These are phyloP conservation scores for Azolla pinnata DNA, from an alignment of 75 land plant genomes.

Conservation along the genomic window DNA sequence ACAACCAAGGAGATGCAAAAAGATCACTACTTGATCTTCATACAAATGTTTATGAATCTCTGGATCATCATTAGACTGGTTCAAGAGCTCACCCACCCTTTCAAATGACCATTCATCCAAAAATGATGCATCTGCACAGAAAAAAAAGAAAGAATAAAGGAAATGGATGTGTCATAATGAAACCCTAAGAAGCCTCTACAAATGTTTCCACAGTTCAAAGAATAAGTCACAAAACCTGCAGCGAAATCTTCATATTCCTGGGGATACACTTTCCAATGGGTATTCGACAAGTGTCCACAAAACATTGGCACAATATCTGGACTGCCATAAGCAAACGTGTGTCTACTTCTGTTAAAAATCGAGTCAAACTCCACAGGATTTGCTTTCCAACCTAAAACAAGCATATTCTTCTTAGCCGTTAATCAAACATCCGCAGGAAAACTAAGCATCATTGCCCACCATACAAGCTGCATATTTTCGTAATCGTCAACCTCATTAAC, in stretches of 20 bases:
- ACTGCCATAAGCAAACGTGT: slow-evolving; percentile 84
- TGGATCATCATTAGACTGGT: slow-evolving; percentile 47
- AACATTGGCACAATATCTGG: slow-evolving; percentile 96
- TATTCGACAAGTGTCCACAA: slow-evolving; percentile 63
- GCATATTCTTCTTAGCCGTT: too few species aligned
- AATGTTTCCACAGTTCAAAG: background rate
- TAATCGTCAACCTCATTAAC: too few species aligned
- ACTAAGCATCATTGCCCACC: too few species aligned
- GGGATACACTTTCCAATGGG: slow-evolving; percentile 69
- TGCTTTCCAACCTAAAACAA: slow-evolving; percentile 99
- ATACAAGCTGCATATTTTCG: too few species aligned
- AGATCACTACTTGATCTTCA: slow-evolving; percentile 66
- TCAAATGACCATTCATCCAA: slow-evolving; percentile 93
- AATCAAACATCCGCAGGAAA: too few species aligned
- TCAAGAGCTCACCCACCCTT: slow-evolving; percentile 49
- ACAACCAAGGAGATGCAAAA: slow-evolving; percentile 88
- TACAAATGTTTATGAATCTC: slow-evolving; percentile 36
- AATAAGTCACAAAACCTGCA: slow-evolving; percentile 39
- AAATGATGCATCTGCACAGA: slow-evolving; percentile 91
- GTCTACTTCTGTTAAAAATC: slow-evolving; percentile 81
- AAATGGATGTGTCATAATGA: too few species aligned
- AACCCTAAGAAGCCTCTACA: too few species aligned
- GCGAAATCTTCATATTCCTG: slow-evolving; percentile 96
- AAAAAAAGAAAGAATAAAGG: background rate
- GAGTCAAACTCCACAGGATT: slow-evolving; percentile 99